Conservation (phyloP, 75 land plant species). For the Chamaecyparis obtusa region DNA sequence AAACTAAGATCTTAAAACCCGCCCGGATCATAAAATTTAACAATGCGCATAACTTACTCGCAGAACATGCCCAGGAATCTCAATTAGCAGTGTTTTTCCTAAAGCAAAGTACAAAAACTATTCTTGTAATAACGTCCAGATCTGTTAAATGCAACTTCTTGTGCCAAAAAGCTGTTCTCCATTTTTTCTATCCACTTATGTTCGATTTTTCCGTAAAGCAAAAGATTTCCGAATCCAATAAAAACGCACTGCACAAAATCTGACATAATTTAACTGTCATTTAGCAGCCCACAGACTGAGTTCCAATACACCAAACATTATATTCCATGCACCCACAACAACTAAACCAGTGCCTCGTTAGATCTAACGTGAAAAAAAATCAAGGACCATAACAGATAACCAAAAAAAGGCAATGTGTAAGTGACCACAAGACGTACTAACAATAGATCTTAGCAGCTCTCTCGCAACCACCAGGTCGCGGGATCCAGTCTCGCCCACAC, state of each 20-base stretch:
- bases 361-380: not conserved
- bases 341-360: too few relatives aligned
- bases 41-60: not conserved
- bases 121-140: not conserved
- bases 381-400: not conserved
- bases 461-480: not conserved
- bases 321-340: not conserved
- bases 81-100: not conserved
- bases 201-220: not conserved
- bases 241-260: not conserved
- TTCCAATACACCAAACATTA: not conserved
- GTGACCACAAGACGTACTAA: constrained; percentile 1
- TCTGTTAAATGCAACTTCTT: not conserved
- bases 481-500: constrained; percentile 2
- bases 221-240: not conserved
- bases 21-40: not conserved
- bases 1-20: not conserved
- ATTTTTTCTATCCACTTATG: not conserved
- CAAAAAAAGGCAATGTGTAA: not conserved
- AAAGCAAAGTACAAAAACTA: not conserved
- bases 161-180: not conserved
- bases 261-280: too few relatives aligned
- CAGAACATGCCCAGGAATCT: not conserved
- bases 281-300: not conserved
- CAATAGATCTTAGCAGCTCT: not conserved